Evolutionary conservation across 139 green algal species (phyloP), one percentile per base, ranked within the genome.

Genomic region (Chlorella sorokiniana): DNA sequence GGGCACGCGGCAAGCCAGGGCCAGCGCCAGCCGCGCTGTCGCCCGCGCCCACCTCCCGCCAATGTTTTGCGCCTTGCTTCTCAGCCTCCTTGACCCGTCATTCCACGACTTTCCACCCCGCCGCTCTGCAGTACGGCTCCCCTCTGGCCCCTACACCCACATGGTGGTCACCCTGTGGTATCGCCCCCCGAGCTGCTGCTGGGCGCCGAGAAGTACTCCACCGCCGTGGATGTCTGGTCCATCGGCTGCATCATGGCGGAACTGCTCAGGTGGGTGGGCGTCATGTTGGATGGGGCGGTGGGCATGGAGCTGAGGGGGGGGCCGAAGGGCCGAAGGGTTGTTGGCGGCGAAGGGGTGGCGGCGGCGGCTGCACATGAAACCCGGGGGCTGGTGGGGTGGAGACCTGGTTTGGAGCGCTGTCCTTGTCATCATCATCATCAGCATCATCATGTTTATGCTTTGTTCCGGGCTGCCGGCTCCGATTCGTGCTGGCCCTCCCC

Each of bases 231-330:
- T 89, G 88, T 97, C 80, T 98, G 96, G 95, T 91, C 83, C n/a
- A 59, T 95, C 14, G 96, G 95, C 23, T 97, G 94, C 87, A 97
- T 98, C 88, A 95, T 98, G 91, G 96, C 85, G 10, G 95, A 98
- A 89, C 89, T 99, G 51, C 85, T 98, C 40, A 90, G 65, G 76
- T 68, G 76, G 37, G 62, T 3, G 27, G 27, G 75, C 23, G n/a
- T 23, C 67, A 48, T 29, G 35, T 33, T 35, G 69, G 38, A 38
- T 59, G 69, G 40, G 20, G 90, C 91, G 1, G 85, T 97, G 14
- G 94, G 97, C 89, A 86, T 96, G 83, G n/a, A n/a, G n/a, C n/a
- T n/a, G n/a, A n/a, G n/a, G n/a, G n/a, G n/a, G n/a, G n/a, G n/a
- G n/a, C n/a, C n/a, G n/a, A n/a, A n/a, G n/a, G n/a, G n/a, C n/a